Evolutionary conservation across 495 filamentous ascomycete genomes (phyloP).

Genomic region (Penicillium ochrochloron): DNA sequence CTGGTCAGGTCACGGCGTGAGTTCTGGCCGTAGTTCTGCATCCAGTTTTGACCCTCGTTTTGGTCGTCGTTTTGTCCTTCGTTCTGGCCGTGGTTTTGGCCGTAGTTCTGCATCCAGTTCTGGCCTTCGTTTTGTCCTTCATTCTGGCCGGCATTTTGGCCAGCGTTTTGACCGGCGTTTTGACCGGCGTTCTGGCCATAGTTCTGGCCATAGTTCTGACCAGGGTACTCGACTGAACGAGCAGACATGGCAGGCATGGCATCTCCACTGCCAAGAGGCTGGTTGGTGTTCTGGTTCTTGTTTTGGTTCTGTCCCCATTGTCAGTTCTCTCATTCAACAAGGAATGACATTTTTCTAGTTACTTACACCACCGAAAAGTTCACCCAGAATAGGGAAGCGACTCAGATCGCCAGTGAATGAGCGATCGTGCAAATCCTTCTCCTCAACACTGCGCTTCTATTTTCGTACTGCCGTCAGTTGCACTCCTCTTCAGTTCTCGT

Average conservation of each 20-base stretch:
- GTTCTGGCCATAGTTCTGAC: conserved; percentile 21
- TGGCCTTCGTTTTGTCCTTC: conserved; percentile 14
- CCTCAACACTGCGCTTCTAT: conserved; percentile 9
- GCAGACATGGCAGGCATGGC: conserved; percentile 3
- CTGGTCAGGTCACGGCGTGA: conserved; percentile 13
- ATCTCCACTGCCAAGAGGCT: conserved; percentile 7
- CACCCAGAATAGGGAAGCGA: conserved; percentile 22
- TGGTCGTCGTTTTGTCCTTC: conserved; percentile 12
- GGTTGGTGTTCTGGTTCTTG: conserved; percentile 10
- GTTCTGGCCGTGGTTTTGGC: conserved; percentile 10
- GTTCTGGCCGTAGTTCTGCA: conserved; percentile 17
- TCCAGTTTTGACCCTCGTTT: conserved; percentile 10
- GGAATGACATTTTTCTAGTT: not conserved
- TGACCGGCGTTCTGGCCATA: conserved; percentile 18
- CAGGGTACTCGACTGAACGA: conserved; percentile 8
- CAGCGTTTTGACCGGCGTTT: conserved; percentile 17
- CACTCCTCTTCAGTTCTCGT: not conserved
- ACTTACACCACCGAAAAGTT: conserved; percentile 28
- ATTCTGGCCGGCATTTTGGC: conserved; percentile 5
- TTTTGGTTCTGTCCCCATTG: not conserved
- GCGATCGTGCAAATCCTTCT: conserved; percentile 2
- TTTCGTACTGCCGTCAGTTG: not conserved
- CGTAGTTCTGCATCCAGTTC: conserved; percentile 8
- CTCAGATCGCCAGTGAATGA: conserved; percentile 27
- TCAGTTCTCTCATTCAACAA: not conserved